Percentiles rank a stretch among this genome's conserved stretches.
Evolutionary conservation across 2,329 filamentous ascomycete species (phyloP).

Genomic region (Ceratocystis smalleyi): DNA sequence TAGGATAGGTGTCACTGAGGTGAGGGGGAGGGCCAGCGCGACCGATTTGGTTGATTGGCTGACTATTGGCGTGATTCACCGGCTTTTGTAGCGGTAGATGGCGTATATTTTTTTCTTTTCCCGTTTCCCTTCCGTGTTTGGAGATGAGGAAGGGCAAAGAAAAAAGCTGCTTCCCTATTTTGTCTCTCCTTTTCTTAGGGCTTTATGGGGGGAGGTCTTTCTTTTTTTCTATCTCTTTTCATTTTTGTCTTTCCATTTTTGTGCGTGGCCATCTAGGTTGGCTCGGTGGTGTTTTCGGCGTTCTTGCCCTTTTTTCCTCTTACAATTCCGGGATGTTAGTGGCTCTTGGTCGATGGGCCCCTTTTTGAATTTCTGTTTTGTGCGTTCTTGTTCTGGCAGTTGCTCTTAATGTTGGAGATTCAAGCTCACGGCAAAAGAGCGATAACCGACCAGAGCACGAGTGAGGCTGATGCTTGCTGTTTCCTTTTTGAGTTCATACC

Average conservation of each 20-base stretch:
- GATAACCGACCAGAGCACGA: background rate
- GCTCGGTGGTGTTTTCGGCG: background rate
- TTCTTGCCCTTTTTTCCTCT: background rate
- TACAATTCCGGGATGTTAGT: background rate
- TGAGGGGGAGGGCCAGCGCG: no score
- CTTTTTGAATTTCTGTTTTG: background rate
- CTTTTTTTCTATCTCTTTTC: background rate
- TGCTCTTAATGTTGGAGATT: background rate
- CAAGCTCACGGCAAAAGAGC: slow-evolving; percentile 2
- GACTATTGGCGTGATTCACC: background rate
- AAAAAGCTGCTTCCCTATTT: background rate
- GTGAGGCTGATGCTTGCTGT: background rate
- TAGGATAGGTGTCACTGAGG: background rate
- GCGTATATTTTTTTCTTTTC: background rate
- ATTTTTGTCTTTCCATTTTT: background rate
- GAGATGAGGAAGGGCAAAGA: background rate
- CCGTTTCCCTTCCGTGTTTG: background rate
- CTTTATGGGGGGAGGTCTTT: background rate
- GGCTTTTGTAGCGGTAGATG: background rate
- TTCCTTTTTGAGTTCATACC: background rate
- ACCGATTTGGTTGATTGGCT: no score
- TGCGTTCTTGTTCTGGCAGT: background rate
- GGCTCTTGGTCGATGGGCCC: background rate
- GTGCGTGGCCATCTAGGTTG: background rate
- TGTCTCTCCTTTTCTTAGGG: background rate